Evolutionary conservation across 345 rosid genomes (phyloP), one percentile per base, ranked within the genome.

Genomic region (Crucihimalaya himalaica): DNA sequence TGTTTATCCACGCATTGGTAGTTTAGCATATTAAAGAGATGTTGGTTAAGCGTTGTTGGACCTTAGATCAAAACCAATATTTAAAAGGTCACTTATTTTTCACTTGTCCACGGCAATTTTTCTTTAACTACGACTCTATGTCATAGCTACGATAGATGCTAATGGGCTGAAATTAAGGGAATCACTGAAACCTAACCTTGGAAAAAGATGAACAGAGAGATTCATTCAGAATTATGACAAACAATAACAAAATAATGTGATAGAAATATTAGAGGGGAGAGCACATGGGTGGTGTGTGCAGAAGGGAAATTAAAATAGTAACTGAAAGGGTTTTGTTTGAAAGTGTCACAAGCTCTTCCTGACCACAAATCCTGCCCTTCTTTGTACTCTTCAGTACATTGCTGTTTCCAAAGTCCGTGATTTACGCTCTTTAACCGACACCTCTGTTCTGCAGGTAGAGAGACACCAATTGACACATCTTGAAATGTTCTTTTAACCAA

Each of bases 381-480:
- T 42, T 73, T 65, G 77, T 64, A 73, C 77, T 63, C 64, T 43
- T 53, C 63, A 53, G 76, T 72, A 72, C 77, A 73, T 54, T 65
- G 43, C 63, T 29, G 31, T 52, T 63, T 63, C 40, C 46, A 63
- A 74, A 58, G 68, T 74, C 78, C 78, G 78, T 66, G 59, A 74
- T 66, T 74, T 25, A 65, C 78, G 72, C 40, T 16, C 51, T 66
- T 57, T 46, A 65, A 56, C 32, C 32, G 25, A 40, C 62, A 62
- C 53, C 42, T 63, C 54, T 51, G 25, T 35, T 53, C 46, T 63
- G 63, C 64, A 57, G 64, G 42, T 74, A 57, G 72, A 32, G 43
- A 73, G 42, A 66, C 65, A 62, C 23, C 61, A 72, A 28, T 53
- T 53, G 70, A 53, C 76, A 25, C 59, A 21, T 40, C 16, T 12